Base-by-base conservation (phyloP, 441 rosid species). In the Pelargonium fulgidum region DNA sequence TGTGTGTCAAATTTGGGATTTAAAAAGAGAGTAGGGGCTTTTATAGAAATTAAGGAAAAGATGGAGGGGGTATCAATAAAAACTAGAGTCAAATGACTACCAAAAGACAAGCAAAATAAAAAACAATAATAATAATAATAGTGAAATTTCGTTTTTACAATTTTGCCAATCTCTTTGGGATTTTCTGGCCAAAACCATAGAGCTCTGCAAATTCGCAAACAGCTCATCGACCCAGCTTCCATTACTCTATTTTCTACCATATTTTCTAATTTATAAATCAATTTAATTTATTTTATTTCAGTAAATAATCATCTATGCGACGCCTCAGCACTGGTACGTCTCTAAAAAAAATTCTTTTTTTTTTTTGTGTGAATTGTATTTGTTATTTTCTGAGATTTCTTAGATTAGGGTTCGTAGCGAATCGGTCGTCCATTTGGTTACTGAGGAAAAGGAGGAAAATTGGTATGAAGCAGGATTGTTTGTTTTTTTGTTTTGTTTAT, bases 191-290 rank as follows among this genome's bases (percentile, higher is more conserved):
- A 59, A 22, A 59, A 20, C 63, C 41, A 36, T 4, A 59, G 33
- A 59, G 63, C 33, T 59, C 36, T 20, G 63, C 63, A 29, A 22
- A 59, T 59, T 59, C 36, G 63, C 63, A 9, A 59, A 59, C 33
- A 59, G 63, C 63, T 59, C 63, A 59, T 59, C 63, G 63, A 59
- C 36, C 63, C 63, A 59, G 63, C 63, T 20, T 8, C 63, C 63
- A 59, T 59, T 22, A 20, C 3, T 36, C 41, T 22, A 26, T 20
- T 59, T 29, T 20, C 29, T 24, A 59, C 33, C n/a, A 59, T 20
- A 20, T 7, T 8, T 7, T 8, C 9, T 12, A 56, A 56, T 59
- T 9, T 20, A 22, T 59, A 59, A 20, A 19, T 59, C 1, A 11
- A 59, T 59, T 59, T 59, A 59, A 59, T 59, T 59, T 26, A 59